Conservation (phyloP, 1,284 basidiomycete species). For the Pisolithus thermaeus region DNA sequence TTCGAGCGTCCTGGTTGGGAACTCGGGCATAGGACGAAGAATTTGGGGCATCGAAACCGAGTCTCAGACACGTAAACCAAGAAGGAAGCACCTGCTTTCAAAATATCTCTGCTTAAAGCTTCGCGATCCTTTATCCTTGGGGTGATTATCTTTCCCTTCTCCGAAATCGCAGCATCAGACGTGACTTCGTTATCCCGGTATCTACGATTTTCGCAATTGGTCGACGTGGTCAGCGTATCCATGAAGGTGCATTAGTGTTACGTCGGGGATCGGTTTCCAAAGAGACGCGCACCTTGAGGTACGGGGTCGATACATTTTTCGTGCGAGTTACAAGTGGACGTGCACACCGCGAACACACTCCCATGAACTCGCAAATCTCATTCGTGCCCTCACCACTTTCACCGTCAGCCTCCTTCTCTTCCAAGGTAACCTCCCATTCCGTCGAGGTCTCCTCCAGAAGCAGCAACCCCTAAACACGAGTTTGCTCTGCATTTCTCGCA, state of each 20-base stretch:
- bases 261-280: neutral
- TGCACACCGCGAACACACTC: conserved; percentile 86
- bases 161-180: conserved; percentile 84
- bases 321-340: conserved; percentile 83
- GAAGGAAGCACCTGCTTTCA: conserved; percentile 59
- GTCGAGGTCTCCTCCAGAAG: conserved; percentile 35
- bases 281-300: conserved; percentile 75
- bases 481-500: no score
- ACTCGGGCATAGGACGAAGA: conserved; percentile 29
- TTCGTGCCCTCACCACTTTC: conserved; percentile 37
- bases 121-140: conserved; percentile 91
- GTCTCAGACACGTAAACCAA: neutral
- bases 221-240: conserved; percentile 98
- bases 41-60: no score
- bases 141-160: conserved; percentile 74
- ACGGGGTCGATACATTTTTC: conserved; percentile 96
- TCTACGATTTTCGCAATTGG: conserved; percentile 92
- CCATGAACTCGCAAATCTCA: conserved; percentile 87
- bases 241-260: conserved; percentile 25
- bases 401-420: conserved; percentile 25
- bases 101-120: conserved; percentile 88
- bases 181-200: conserved; percentile 99
- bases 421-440: conserved; percentile 23
- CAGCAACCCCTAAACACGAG: conserved; percentile 71
- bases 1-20: conserved; percentile 81